Conservation (phyloP, 2,329 filamentous ascomycete species). For the Apiospora hydei region DNA sequence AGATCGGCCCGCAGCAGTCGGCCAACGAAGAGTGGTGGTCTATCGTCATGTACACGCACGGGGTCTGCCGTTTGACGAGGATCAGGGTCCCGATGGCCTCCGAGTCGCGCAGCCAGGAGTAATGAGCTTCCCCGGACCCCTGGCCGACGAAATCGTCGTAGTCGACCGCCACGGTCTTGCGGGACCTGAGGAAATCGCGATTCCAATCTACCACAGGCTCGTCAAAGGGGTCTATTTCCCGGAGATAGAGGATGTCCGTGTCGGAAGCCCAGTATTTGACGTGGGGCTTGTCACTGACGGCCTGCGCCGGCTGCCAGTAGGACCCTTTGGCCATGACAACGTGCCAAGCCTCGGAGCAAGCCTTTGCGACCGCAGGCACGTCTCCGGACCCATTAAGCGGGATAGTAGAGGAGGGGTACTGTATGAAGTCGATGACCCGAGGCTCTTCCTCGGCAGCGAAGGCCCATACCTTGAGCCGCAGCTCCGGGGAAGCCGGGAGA, state of each 20-base stretch:
- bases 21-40: not conserved
- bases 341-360: not conserved
- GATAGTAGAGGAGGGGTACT: not conserved
- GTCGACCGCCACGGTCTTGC: constrained; percentile 6
- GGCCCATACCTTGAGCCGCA: not conserved
- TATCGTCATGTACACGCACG: not conserved
- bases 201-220: not conserved
- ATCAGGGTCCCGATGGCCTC: not conserved
- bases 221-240: not conserved
- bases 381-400: not conserved
- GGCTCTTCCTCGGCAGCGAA: not conserved
- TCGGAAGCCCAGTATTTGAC: not conserved
- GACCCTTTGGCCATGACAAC: not conserved
- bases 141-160: not conserved
- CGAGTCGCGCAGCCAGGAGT: constrained; percentile 3
- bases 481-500: not conserved
- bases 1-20: not conserved
- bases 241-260: not conserved
- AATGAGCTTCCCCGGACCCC: not conserved
- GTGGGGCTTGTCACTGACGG: rapidly evolving
- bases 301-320: not conserved
- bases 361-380: not conserved
- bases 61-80: not conserved
- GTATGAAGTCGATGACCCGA: not conserved
- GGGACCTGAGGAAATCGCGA: not conserved